phyloP scores from a whole-genome alignment of 129 eudicot species.

The Gnaphalium uliginosum region DNA sequence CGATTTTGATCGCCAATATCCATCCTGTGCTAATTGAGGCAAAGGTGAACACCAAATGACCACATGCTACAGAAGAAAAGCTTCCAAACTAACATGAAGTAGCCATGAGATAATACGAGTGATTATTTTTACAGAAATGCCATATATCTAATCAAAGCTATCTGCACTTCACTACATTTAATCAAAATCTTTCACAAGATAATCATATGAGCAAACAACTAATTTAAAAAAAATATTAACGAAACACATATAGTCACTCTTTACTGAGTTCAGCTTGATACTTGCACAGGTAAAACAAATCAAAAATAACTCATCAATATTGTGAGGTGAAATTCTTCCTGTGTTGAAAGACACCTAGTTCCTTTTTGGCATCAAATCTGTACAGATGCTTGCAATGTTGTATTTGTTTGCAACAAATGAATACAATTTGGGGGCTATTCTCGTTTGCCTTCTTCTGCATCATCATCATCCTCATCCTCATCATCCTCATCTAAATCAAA shows the following conservation, averaged over 20 bases:
- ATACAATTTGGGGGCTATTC: conserved; percentile 41
- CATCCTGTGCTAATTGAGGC: not conserved
- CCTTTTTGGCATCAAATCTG: conserved; percentile 37
- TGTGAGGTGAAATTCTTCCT: conserved; percentile 15
- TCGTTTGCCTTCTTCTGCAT: conserved; percentile 56
- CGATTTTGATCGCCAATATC: not conserved
- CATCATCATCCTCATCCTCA: conserved; percentile 58
- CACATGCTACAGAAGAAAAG: not conserved
- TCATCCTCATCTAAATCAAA: conserved; percentile 49
- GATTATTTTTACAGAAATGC: not conserved
- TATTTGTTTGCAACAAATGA: conserved; percentile 33
- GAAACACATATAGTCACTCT: conserved; percentile 30
- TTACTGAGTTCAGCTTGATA: conserved; percentile 23
- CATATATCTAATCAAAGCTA: not conserved
- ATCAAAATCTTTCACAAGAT: conserved; percentile 12
- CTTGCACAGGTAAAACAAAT: conserved; percentile 13
- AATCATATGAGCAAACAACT: conserved; percentile 33
- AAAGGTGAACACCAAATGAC: not conserved
- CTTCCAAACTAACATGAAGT: not conserved
- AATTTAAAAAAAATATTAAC: not conserved
- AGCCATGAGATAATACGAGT: not conserved
- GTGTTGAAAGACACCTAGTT: conserved; percentile 15
- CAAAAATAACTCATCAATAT: conserved; percentile 21
- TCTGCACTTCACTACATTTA: conserved; percentile 6
- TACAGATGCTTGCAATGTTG: conserved; percentile 36